Evolutionary conservation across 139 green algal genomes (phyloP).

Genomic region (Coelastrella sp.): DNA sequence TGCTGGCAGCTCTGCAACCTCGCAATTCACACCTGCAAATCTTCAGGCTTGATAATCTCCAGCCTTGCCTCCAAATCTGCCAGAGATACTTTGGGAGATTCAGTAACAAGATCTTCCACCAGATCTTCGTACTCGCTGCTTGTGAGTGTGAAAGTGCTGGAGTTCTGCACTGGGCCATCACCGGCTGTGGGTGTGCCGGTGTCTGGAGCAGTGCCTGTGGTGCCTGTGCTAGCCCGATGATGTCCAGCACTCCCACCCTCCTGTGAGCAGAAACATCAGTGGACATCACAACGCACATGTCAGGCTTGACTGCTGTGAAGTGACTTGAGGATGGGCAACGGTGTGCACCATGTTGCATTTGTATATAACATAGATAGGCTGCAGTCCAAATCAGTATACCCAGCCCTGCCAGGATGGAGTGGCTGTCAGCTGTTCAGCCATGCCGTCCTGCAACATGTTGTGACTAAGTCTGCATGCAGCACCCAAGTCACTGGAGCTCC

Average conservation of each 20-base stretch:
- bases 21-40: slow-evolving; percentile 57
- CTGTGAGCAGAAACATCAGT: background rate
- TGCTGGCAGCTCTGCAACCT: too few species aligned
- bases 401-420: too few species aligned
- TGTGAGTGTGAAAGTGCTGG: slow-evolving; percentile 20
- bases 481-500: too few species aligned
- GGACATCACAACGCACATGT: too few species aligned
- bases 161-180: background rate
- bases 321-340: too few species aligned
- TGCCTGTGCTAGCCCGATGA: background rate
- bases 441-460: too few species aligned
- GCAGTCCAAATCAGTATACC: too few species aligned
- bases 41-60: slow-evolving; percentile 75
- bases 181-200: background rate
- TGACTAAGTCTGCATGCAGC: too few species aligned
- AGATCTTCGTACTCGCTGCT: slow-evolving; percentile 59
- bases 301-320: too few species aligned
- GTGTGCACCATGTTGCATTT: too few species aligned
- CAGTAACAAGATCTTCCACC: slow-evolving; percentile 36
- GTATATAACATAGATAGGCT: too few species aligned
- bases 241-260: background rate
- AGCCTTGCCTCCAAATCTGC: slow-evolving; percentile 67
- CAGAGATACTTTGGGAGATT: slow-evolving; percentile 49
- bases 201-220: background rate
- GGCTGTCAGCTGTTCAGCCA: too few species aligned